These are phyloP conservation scores for Apophysomyces sp. DNA, from an alignment of 371 early-diverging fungal species.

Conservation along the genomic window DNA sequence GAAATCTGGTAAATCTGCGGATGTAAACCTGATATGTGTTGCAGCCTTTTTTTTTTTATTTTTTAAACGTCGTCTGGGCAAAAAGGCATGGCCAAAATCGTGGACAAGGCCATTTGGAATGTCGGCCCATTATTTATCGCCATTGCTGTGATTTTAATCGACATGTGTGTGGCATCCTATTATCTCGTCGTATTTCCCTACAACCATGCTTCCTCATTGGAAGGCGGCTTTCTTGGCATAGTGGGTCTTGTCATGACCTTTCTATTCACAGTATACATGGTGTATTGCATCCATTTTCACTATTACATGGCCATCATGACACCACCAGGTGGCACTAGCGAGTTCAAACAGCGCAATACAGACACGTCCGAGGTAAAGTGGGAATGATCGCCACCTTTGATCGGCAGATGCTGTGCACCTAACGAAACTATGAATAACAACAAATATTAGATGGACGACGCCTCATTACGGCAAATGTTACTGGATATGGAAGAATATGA, in stretches of 20 bases:
- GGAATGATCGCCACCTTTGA: not conserved
- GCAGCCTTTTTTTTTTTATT: not conserved
- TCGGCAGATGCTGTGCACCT: not conserved
- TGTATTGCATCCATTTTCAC: conserved; percentile 57
- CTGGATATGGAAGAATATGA: conserved; percentile 51
- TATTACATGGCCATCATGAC: conserved; percentile 63
- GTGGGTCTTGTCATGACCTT: conserved; percentile 25
- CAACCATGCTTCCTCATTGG: conserved; percentile 26
- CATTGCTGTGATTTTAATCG: conserved; percentile 50
- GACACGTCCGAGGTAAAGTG: conserved; percentile 8
- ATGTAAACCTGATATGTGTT: too few relatives aligned
- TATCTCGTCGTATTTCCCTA: conserved; percentile 55
- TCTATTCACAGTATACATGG: conserved; percentile 45
- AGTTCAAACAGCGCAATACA: conserved; percentile 13
- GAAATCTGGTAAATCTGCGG: too few relatives aligned
- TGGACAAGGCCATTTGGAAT: conserved; percentile 52
- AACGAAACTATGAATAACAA: not conserved
- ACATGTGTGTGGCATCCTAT: conserved; percentile 47
- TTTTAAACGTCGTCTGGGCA: not conserved
- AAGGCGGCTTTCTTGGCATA: conserved; percentile 28
- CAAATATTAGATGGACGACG: conserved; percentile 23
- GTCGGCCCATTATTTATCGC: conserved; percentile 56
- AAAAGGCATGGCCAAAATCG: conserved; percentile 36
- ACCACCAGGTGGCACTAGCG: conserved; percentile 47
- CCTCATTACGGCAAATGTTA: conserved; percentile 30